Evolutionary conservation across 306 rosid species (phyloP).

Genomic region (Erythrophleum fordii): DNA sequence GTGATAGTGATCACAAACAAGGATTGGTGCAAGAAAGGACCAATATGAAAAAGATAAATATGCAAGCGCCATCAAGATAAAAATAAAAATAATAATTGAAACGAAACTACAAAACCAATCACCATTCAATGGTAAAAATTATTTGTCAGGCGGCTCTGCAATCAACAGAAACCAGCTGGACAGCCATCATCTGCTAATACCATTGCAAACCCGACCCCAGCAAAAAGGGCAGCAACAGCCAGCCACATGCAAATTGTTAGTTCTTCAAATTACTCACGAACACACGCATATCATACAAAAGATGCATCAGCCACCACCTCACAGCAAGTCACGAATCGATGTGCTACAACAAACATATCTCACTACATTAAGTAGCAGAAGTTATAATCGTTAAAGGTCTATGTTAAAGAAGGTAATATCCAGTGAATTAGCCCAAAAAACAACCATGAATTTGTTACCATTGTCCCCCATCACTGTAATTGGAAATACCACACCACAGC

Average conservation of each 20-base stretch:
- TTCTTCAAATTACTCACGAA: conserved; percentile 55
- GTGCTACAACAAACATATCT: conserved; percentile 54
- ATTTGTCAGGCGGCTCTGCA: conserved; percentile 38
- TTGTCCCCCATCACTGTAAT: conserved; percentile 36
- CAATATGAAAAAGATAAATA: background rate
- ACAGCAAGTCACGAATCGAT: conserved; percentile 57
- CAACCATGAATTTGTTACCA: conserved; percentile 52
- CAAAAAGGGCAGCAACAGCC: conserved; percentile 58
- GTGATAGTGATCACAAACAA: background rate
- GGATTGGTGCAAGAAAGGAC: background rate
- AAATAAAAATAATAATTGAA: background rate
- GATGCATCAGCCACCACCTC: conserved; percentile 62
- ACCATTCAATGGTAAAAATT: conserved; percentile 9
- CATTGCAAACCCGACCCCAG: conserved; percentile 56
- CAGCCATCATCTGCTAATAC: conserved; percentile 48
- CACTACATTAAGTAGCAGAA: conserved; percentile 62
- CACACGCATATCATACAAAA: conserved; percentile 48
- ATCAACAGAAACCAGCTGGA: conserved; percentile 50
- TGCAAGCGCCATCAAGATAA: conserved; percentile 15
- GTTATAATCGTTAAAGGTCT: conserved; percentile 40
- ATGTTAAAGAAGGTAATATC: conserved; percentile 31
- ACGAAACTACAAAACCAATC: background rate
- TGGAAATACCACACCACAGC: conserved; percentile 43
- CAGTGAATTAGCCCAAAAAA: conserved; percentile 38
- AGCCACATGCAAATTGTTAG: conserved; percentile 46